phyloP scores from a whole-genome alignment of 225 moss, liverwort and hornwort species.

The Sphagnum tenellum region DNA sequence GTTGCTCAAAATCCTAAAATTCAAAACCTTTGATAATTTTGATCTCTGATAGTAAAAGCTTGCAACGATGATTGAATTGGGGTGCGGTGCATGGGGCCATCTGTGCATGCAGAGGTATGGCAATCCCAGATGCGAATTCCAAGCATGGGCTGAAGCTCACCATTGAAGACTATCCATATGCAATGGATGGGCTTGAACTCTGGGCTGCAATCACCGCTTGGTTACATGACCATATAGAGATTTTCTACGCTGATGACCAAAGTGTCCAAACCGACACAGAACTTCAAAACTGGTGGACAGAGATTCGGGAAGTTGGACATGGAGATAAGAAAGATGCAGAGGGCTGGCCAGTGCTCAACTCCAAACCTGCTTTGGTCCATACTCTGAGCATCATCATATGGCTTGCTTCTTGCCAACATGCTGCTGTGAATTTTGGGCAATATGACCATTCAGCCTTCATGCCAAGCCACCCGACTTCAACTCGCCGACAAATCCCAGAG shows the following conservation, averaged over 20 bases:
- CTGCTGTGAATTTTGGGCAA: conserved; percentile 62
- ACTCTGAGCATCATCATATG: conserved; percentile 41
- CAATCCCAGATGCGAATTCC: conserved; percentile 27
- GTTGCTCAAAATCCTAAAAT: too few relatives aligned
- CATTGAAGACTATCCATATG: conserved; percentile 66
- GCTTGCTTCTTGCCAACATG: conserved; percentile 54
- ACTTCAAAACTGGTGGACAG: conserved; percentile 63
- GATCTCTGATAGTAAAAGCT: background rate
- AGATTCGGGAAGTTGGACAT: conserved; percentile 51
- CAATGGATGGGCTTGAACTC: conserved; percentile 53
- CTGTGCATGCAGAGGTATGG: conserved; percentile 50
- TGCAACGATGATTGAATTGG: background rate
- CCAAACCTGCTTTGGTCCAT: conserved; percentile 23
- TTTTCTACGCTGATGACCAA: conserved; percentile 28
- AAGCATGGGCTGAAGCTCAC: conserved; percentile 35
- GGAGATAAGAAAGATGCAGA: conserved; percentile 47
- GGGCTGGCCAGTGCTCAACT: conserved; percentile 38
- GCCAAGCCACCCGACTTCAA: conserved; percentile 56
- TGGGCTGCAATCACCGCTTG: conserved; percentile 51
- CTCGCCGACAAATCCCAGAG: conserved; percentile 39
- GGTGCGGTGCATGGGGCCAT: background rate
- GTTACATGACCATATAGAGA: conserved; percentile 34
- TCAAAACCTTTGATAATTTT: background rate
- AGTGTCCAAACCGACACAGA: conserved; percentile 31
- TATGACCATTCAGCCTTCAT: conserved; percentile 51